Conservation (phyloP, 2,329 filamentous ascomycete genomes). For the Alternaria arbusti region DNA sequence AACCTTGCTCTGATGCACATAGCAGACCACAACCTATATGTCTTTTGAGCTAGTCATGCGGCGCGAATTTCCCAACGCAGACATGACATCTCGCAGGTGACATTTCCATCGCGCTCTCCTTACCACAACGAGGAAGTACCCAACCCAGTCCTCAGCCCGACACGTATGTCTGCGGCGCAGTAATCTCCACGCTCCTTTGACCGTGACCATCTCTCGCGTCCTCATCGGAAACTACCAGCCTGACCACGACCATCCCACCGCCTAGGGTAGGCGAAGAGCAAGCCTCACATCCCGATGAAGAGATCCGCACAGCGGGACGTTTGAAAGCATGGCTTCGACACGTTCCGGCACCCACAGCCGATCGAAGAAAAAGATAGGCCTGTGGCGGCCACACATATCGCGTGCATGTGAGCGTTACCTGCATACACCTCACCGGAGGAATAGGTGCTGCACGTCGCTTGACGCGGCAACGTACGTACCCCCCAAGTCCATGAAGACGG, state of each 20-base stretch:
- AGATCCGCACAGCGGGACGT: neutral
- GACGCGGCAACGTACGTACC: neutral
- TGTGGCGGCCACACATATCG: neutral
- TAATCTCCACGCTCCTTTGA: neutral
- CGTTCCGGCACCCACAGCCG: neutral
- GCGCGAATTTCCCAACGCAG: neutral
- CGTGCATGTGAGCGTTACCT: neutral
- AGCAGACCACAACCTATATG: neutral
- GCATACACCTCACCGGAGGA: neutral
- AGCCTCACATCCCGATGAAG: neutral
- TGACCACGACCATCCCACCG: no score
- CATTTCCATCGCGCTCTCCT: neutral
- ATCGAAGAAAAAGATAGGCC: neutral
- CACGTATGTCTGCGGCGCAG: neutral
- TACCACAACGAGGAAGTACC: neutral
- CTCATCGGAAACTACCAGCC: neutral
- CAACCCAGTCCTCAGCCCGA: neutral
- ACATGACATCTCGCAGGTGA: neutral
- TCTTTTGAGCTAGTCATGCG: neutral
- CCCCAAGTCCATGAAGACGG: neutral
- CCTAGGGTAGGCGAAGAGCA: neutral
- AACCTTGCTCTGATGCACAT: neutral
- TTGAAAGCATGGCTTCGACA: neutral
- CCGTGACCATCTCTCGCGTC: neutral
- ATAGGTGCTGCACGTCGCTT: neutral